Percentiles rank a stretch among this genome's conserved stretches.
Conservation (phyloP, 1,284 basidiomycete species). For the Ustilago curta region DNA sequence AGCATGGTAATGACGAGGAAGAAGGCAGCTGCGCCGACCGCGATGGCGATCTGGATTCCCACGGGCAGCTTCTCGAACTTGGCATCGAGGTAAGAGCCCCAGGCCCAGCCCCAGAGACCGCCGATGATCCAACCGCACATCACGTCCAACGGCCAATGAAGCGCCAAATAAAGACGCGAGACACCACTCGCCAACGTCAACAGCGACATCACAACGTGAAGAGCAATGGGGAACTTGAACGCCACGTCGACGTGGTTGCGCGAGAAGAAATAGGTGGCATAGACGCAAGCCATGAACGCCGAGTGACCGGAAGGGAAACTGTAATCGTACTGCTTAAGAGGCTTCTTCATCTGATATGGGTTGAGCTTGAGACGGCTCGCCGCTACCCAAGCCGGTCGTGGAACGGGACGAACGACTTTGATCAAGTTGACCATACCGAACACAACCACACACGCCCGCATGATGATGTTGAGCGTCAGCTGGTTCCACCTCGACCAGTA, state of each 20-base stretch:
- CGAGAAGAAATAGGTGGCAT: constrained; percentile 25
- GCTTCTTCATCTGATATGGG: constrained; percentile 23
- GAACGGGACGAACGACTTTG: constrained; percentile 25
- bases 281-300: constrained; percentile 31
- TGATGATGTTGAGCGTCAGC: constrained; percentile 28
- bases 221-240: constrained; percentile 17
- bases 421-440: constrained; percentile 35
- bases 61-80: constrained; percentile 17
- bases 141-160: constrained; percentile 30
- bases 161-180: constrained; percentile 31
- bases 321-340: constrained; percentile 30
- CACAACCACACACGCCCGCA: constrained; percentile 21
- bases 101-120: constrained; percentile 29
- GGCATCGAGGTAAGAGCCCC: constrained; percentile 17
- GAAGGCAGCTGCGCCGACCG: constrained; percentile 16
- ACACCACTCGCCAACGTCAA: constrained; percentile 26
- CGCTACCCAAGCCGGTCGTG: constrained; percentile 33
- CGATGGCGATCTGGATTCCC: constrained; percentile 25
- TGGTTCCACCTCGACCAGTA: constrained; percentile 35
- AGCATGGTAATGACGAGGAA: constrained; percentile 23
- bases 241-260: constrained; percentile 12
- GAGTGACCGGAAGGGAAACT: constrained; percentile 30
- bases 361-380: constrained; percentile 28
- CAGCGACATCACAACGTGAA: constrained; percentile 14
- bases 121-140: constrained; percentile 27